Conservation (phyloP, 2,329 filamentous ascomycete species). For the Gnomoniopsis sp. region DNA sequence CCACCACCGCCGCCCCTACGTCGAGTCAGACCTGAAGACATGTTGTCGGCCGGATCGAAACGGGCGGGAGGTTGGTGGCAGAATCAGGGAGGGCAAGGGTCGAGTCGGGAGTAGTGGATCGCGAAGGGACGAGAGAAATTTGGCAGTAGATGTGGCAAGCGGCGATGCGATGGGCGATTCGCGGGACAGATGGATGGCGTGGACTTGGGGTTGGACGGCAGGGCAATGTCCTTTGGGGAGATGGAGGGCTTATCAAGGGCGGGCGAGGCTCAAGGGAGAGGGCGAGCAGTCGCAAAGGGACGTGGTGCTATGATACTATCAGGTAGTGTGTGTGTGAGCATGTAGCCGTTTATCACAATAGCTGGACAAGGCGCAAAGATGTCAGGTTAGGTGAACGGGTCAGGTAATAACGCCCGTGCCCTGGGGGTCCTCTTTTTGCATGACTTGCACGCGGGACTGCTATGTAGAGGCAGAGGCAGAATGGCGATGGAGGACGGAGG, state of each 20-base stretch:
- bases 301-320: not conserved
- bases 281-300: not conserved
- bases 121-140: not conserved
- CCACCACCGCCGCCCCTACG: conserved; percentile 66
- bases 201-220: not conserved
- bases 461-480: no score
- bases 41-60: conserved; percentile 11
- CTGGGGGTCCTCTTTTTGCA: no score
- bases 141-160: not conserved
- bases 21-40: conserved; percentile 54
- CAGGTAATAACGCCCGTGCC: no score
- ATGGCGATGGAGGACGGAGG: no score
- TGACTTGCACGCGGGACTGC: no score
- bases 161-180: conserved; percentile 2
- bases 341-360: no score
- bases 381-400: no score
- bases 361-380: no score
- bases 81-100: not conserved
- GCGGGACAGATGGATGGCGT: not conserved
- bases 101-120: not conserved
- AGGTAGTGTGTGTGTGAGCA: not conserved
- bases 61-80: not conserved
- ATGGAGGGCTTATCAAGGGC: not conserved
- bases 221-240: not conserved
- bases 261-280: not conserved